Base-by-base conservation (phyloP, 225 moss, liverwort and hornwort species). In the Physcomitrellopsis africana region DNA sequence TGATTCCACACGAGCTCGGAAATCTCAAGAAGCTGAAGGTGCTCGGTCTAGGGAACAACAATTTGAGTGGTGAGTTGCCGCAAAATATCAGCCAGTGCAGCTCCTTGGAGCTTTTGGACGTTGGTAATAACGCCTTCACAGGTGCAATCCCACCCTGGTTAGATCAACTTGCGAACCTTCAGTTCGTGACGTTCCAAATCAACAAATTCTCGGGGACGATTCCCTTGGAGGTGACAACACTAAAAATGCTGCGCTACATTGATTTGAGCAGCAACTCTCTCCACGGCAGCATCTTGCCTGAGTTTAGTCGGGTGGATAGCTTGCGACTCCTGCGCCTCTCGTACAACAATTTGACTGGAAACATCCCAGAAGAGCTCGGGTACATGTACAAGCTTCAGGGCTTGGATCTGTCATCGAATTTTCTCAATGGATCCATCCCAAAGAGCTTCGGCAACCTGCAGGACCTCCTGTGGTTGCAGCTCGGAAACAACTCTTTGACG, bases 381-480 rank as follows among this genome's bases (percentile, higher is more conserved):
- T 42, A 67, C 26, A 69, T 87, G 1, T 77, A 48, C 8, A 7
- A 51, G 11, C 74, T 87, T 7, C 84, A 81, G 29, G 79, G 77
- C 3, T 56, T 87, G 57, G 87, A 87, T 44, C 73, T 87, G 66
- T 84, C 87, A 11, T 84, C 76, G 2, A 87, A 87, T 49, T 29
- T 22, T 43, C 77, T 87, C 13, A 75, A 46, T 16, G 87, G 87
- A 11, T 55, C 69, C 57, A 80, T 87, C 43, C 87, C 87, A 7
- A 57, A 20, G 17, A 65, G 69, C 72, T 26, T 87, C 9, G 87
- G 87, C 53, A 76, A 82, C 44, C 76, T 87, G 13, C 79, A 60
- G 22, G 81, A 87, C 51, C 80, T 87, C 2, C 51, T 87, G 45
- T 87, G 87, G 87, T 68, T 87, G 70, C 84, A 84, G 55, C 67